These are phyloP conservation scores for Luffa acutangula DNA, from an alignment of 306 rosid species.

Conservation along the genomic window DNA sequence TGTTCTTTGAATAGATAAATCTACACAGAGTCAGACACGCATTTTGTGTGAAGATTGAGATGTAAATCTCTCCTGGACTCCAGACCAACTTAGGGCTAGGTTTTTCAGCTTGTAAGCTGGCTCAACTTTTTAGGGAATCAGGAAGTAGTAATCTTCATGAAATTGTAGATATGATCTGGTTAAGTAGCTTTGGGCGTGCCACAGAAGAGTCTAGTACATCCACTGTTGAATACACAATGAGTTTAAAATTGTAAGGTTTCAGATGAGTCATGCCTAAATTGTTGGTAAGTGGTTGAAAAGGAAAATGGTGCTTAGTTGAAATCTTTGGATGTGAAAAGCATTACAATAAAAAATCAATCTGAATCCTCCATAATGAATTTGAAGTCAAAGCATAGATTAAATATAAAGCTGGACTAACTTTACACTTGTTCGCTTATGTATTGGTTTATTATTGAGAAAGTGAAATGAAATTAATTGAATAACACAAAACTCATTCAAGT, in stretches of 20 bases:
- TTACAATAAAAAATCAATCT: neutral
- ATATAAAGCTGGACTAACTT: neutral
- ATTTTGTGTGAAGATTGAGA: neutral
- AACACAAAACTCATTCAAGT: neutral
- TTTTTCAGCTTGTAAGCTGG: neutral
- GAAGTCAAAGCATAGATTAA: neutral
- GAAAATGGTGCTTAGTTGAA: neutral
- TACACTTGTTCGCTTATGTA: neutral
- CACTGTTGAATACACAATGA: neutral
- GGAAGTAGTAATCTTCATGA: neutral
- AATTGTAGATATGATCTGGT: neutral
- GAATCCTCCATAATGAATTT: neutral
- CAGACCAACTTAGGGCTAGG: neutral
- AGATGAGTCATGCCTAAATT: neutral
- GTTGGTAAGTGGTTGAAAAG: neutral
- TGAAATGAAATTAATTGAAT: neutral
- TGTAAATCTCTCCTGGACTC: neutral
- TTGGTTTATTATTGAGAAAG: neutral
- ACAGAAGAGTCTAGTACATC: neutral
- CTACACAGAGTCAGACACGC: neutral
- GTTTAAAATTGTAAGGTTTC: neutral
- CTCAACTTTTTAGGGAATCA: neutral
- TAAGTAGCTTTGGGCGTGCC: neutral
- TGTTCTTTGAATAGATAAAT: neutral
- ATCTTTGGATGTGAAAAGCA: neutral